Conservation (phyloP, 2,329 filamentous ascomycete species). For the Ceratocystis cubensis region DNA sequence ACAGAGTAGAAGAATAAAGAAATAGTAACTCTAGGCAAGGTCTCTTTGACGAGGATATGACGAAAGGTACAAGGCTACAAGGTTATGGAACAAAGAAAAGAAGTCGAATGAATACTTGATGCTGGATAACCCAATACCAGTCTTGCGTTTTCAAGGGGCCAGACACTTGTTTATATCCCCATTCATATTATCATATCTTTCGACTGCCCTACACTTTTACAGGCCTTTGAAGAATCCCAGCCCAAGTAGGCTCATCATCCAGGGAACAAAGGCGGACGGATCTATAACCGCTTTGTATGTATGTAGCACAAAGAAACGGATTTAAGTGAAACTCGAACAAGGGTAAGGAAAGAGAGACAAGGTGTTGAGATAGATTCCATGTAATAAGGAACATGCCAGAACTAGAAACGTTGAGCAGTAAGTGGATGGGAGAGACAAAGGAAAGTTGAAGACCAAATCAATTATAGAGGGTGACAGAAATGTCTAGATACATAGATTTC, state of each 20-base stretch:
- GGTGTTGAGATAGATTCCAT: background rate
- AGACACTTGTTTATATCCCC: background rate
- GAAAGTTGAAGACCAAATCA: background rate
- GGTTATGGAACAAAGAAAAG: background rate
- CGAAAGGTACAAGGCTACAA: background rate
- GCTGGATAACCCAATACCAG: background rate
- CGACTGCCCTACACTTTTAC: constrained; percentile 11
- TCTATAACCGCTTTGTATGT: constrained; percentile 1
- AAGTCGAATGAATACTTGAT: background rate
- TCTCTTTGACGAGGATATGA: background rate
- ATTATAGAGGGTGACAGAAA: background rate
- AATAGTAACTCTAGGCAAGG: background rate
- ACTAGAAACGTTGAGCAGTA: background rate
- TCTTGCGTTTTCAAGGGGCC: background rate
- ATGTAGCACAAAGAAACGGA: background rate
- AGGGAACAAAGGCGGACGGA: constrained; percentile 21
- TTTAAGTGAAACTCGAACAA: constrained; percentile 1
- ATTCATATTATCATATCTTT: constrained; percentile 5
- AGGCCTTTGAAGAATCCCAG: background rate
- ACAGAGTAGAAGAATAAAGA: background rate
- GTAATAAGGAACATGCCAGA: background rate
- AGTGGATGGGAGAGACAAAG: background rate
- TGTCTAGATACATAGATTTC: background rate
- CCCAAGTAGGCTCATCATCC: constrained; percentile 20
- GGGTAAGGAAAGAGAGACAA: background rate